A percentile compares a stretch with the other conserved stretches of the same genome.
phyloP scores from a whole-genome alignment of 2,329 filamentous ascomycete species.

The Talaromyces funiculosus region DNA sequence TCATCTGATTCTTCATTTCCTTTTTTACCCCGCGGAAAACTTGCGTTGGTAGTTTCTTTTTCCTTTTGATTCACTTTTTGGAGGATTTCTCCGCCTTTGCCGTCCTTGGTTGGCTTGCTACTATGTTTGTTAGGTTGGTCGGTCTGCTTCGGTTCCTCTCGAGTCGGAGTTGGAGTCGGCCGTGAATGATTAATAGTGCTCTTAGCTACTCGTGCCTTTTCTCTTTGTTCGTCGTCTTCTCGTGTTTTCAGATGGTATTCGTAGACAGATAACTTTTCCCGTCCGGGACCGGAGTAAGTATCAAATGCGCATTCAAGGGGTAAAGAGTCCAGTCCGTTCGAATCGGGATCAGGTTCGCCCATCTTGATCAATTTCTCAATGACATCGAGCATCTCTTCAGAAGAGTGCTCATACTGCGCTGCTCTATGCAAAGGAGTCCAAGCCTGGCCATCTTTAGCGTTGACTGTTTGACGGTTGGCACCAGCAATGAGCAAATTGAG shows the following conservation, averaged over 20 bases:
- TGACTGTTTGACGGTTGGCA: neutral
- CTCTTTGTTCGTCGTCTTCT: neutral
- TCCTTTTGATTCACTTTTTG: neutral
- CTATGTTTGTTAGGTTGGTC: neutral
- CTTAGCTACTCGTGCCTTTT: neutral
- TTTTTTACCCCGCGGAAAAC: neutral
- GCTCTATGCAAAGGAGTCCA: neutral
- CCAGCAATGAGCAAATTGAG: neutral
- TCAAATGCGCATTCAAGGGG: neutral
- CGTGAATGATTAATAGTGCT: neutral
- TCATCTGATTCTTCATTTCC: neutral
- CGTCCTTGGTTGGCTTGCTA: neutral
- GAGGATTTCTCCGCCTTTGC: neutral
- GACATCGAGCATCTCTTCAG: neutral
- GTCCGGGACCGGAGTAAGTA: neutral
- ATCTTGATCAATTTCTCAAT: neutral
- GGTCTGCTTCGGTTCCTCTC: neutral
- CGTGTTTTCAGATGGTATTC: neutral
- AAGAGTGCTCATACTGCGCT: neutral
- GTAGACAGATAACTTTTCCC: neutral
- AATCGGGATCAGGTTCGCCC: neutral
- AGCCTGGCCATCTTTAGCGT: neutral
- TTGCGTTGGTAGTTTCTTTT: neutral
- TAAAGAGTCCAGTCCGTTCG: neutral
- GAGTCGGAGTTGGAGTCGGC: neutral